These are phyloP conservation scores for Mercurialis annua DNA, from an alignment of 345 rosid species.

Conservation along the genomic window DNA sequence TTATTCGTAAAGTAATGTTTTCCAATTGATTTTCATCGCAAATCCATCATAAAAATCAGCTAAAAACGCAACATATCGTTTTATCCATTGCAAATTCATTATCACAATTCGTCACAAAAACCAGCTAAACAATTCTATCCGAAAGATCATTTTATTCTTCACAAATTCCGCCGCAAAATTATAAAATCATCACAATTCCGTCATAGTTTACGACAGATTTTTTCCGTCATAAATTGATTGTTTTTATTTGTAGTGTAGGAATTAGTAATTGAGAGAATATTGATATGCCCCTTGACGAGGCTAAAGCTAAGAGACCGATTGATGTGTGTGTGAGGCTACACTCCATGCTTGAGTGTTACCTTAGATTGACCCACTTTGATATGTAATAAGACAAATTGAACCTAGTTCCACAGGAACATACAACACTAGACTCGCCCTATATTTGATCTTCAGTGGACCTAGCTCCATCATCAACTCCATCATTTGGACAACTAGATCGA, in stretches of 20 bases:
- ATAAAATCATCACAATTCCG: too few relatives aligned
- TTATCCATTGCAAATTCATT: too few relatives aligned
- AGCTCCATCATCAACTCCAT: background rate
- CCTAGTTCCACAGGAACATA: background rate
- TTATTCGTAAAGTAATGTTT: conserved; percentile 1
- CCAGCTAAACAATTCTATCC: too few relatives aligned
- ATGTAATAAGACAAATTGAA: conserved; percentile 19
- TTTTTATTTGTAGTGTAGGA: too few relatives aligned
- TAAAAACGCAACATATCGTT: too few relatives aligned
- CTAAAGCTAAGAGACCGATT: conserved; percentile 4
- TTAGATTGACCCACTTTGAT: conserved; percentile 26
- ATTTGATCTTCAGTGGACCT: background rate
- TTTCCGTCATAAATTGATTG: conserved; percentile 14
- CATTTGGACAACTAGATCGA: background rate
- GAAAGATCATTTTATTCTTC: too few relatives aligned
- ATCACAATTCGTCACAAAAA: too few relatives aligned
- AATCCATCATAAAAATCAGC: too few relatives aligned
- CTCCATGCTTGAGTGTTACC: conserved; percentile 22
- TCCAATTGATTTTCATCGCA: too few relatives aligned
- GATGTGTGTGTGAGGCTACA: conserved; percentile 5
- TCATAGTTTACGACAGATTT: too few relatives aligned
- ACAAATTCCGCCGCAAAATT: too few relatives aligned
- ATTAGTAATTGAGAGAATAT: conserved; percentile 9
- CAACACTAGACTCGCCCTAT: conserved; percentile 7
- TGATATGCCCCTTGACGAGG: background rate